Percentiles rank a stretch among this genome's conserved stretches.
phyloP scores from a whole-genome alignment of 768 basidiomycete genomes.

The Tricholoma saponaceum region DNA sequence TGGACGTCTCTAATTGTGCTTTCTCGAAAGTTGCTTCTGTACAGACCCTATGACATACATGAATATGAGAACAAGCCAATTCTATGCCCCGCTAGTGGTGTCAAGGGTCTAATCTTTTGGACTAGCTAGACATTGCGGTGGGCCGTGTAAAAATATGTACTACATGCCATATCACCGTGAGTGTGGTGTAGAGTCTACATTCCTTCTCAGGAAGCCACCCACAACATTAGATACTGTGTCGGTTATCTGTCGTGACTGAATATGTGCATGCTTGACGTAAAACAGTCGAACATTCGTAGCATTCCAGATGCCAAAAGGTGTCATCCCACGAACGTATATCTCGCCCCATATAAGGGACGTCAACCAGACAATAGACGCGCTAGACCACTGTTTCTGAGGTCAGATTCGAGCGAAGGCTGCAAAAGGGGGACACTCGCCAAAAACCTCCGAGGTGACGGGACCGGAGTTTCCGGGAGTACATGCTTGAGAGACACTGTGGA shows the following conservation, averaged over 20 bases:
- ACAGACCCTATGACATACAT: no score
- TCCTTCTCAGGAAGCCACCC: conserved; percentile 66
- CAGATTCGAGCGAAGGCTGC: conserved; percentile 4
- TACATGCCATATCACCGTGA: not conserved
- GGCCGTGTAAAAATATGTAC: not conserved
- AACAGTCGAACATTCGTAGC: conserved; percentile 86
- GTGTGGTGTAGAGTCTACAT: conserved; percentile 27
- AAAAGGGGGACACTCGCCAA: conserved; percentile 42
- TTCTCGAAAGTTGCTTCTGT: no score
- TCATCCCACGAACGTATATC: conserved; percentile 87
- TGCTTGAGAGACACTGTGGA: conserved; percentile 63
- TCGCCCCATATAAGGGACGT: conserved; percentile 95
- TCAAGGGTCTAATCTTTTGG: no score
- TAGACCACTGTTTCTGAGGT: conserved; percentile 69
- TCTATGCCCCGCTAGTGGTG: no score
- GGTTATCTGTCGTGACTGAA: conserved; percentile 64
- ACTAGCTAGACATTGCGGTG: not conserved
- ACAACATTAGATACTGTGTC: conserved; percentile 80
- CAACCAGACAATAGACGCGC: conserved; percentile 88
- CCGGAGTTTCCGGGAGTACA: conserved; percentile 68
- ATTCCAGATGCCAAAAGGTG: conserved; percentile 87
- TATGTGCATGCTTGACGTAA: conserved; percentile 82
- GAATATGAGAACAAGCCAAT: no score
- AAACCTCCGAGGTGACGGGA: conserved; percentile 69
- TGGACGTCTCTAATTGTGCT: no score